These are phyloP conservation scores for Moniliella sp. DNA, from an alignment of 1,284 basidiomycete species.

Conservation along the genomic window DNA sequence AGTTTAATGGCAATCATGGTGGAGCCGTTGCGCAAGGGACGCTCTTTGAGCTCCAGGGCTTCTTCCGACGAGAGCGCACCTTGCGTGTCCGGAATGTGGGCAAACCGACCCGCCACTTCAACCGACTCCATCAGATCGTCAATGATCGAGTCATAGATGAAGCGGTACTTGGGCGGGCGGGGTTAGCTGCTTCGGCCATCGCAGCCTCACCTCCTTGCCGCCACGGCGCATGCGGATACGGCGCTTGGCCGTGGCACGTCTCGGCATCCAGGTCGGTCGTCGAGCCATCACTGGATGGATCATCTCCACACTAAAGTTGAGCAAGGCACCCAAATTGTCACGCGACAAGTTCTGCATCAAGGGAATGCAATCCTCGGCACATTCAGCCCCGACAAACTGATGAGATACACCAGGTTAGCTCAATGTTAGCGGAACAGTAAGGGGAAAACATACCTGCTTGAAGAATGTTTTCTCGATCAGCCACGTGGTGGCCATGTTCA, in stretches of 20 bases:
- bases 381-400: slow-evolving; percentile 66
- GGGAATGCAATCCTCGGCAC: slow-evolving; percentile 48
- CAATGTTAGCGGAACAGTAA: no score
- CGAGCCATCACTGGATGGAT: no score
- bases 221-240: slow-evolving; percentile 18
- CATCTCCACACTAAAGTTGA: slow-evolving; percentile 68
- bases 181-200: slow-evolving; percentile 11
- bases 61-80: no score
- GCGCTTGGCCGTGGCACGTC: slow-evolving; percentile 38
- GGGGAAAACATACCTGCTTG: no score
- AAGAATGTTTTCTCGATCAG: slow-evolving; percentile 67
- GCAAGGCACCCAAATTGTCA: slow-evolving; percentile 49
- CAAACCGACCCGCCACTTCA: no score
- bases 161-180: slow-evolving; percentile 10
- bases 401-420: no score
- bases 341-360: slow-evolving; percentile 43
- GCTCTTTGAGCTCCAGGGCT: no score
- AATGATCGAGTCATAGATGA: slow-evolving; percentile 4
- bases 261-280: slow-evolving; percentile 45
- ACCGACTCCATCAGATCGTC: slow-evolving; percentile 15
- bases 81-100: no score
- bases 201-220: slow-evolving; percentile 37
- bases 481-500: slow-evolving; percentile 47
- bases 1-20: slow-evolving; percentile 18
- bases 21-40: no score